A percentile compares a stretch with the other conserved stretches of the same genome.
Conservation (phyloP, 2,329 filamentous ascomycete genomes). For the Colletotrichum neosansevieriae region DNA sequence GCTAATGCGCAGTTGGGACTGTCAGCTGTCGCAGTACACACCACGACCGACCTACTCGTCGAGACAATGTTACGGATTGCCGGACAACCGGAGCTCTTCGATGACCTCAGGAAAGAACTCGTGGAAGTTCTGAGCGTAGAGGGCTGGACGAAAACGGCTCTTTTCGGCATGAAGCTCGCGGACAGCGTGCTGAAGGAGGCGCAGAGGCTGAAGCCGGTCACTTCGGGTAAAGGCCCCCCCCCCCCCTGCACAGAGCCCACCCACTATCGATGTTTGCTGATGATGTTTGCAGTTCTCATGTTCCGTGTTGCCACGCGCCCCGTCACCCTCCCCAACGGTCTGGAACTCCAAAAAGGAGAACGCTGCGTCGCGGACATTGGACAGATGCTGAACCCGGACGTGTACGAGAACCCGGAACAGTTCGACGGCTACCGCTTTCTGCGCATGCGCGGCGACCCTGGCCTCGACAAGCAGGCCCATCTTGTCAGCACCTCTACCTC, state of each 20-base stretch:
- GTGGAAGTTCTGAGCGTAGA: slow-evolving; percentile 27
- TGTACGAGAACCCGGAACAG: slow-evolving; percentile 3
- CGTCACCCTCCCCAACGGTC: slow-evolving; percentile 25
- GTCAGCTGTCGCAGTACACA: slow-evolving; percentile 67
- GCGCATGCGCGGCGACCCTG: slow-evolving; percentile 11
- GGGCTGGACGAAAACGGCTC: slow-evolving; percentile 50
- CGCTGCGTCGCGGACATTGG: slow-evolving; percentile 22
- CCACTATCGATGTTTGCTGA: too few species aligned
- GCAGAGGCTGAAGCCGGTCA: slow-evolving; percentile 43
- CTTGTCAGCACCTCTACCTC: slow-evolving; percentile 54
- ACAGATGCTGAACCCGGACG: slow-evolving; percentile 5
- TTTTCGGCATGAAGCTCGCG: slow-evolving; percentile 54
- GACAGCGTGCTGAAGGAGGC: slow-evolving; percentile 58
- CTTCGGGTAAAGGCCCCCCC: background rate
- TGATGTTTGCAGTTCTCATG: background rate
- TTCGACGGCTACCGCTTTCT: slow-evolving; percentile 30
- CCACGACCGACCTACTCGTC: slow-evolving; percentile 52
- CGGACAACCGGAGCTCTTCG: slow-evolving; percentile 53
- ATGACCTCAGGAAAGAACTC: slow-evolving; percentile 58
- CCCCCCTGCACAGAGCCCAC: too few species aligned
- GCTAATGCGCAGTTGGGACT: slow-evolving; percentile 81
- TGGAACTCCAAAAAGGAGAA: slow-evolving; percentile 28
- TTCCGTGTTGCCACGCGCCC: slow-evolving; percentile 11
- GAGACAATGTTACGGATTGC: slow-evolving; percentile 55
- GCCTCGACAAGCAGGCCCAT: slow-evolving; percentile 44